Percentiles rank a stretch among this genome's conserved stretches.
phyloP scores from a whole-genome alignment of 192 early-diverging fungal species.

The Pilaira anomala region DNA sequence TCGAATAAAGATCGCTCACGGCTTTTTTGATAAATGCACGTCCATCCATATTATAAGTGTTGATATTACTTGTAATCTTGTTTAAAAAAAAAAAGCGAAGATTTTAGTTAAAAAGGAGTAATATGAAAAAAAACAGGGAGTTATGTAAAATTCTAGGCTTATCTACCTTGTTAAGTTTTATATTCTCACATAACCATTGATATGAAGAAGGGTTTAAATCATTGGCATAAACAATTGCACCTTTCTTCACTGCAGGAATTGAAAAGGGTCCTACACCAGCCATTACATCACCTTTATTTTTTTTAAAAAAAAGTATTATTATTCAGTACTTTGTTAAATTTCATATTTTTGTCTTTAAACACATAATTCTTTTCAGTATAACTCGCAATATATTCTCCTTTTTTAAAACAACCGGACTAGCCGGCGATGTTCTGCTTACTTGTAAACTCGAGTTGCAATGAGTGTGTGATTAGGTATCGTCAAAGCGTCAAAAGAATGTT shows the following conservation, averaged over 20 bases:
- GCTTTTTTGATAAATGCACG: constrained; percentile 83
- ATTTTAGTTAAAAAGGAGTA: background rate
- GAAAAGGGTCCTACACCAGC: constrained; percentile 98
- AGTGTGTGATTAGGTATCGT: too few species aligned
- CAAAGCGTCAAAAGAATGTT: too few species aligned
- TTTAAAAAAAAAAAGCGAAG: too few species aligned
- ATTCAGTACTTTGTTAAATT: background rate
- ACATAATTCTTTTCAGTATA: background rate
- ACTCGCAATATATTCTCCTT: constrained; percentile 63
- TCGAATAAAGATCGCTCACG: constrained; percentile 57
- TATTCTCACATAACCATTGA: constrained; percentile 77
- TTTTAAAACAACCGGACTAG: constrained; percentile 74
- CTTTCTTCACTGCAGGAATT: constrained; percentile 83
- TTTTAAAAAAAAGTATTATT: background rate
- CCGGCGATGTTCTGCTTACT: constrained; percentile 88
- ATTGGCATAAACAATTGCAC: constrained; percentile 90
- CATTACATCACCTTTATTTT: constrained; percentile 74
- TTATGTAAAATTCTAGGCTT: background rate
- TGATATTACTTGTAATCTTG: background rate
- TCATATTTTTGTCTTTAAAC: too few species aligned
- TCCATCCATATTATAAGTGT: constrained; percentile 86
- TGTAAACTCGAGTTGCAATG: constrained; percentile 99
- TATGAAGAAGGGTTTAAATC: constrained; percentile 94
- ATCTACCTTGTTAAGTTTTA: constrained; percentile 78
- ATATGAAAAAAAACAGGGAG: too few species aligned